Base-by-base conservation (phyloP, 2,329 filamentous ascomycete genomes). In the Alternaria solani region DNA sequence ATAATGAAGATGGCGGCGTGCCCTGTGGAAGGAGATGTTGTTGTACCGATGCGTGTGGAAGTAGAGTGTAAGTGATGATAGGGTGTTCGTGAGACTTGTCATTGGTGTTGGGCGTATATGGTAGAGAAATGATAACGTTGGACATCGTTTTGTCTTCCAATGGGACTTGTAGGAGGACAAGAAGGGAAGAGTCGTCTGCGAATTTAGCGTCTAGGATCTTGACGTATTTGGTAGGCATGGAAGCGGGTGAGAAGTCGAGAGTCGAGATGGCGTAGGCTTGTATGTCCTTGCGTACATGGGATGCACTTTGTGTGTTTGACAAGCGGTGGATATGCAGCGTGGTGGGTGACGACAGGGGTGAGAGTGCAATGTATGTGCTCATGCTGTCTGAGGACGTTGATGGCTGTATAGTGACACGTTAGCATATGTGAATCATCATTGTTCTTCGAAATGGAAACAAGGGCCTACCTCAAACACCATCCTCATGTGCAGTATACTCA, bases 141-240 rank as follows among this genome's bases (percentile, higher is more conserved):
- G 32, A 49, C 23, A n/a, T 9, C 4, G 32, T 26, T 49, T 36
- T n/a, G 1, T 42, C 20, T 4, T 25, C 16, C 5, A 28, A 3
- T 39, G 36, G 16, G 30, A 20, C 71, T 67, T 67, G 71, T 77
- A 84, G 86, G 2, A 93, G 82, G 1, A 91, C 66, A 54, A 93
- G 81, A 2, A 93, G 74, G 0, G 80, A 82, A 12, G 83, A 77
- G 56, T 90, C 86, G 67, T 90, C 84, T 43, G 91, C 83, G 69
- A 93, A 92, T 71, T 89, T 89, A 14, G 90, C 75, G 72, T 93
- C 89, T 20, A 87, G 75, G 16, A 89, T 77, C n/a, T 75, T 79
- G 18, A 87, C 75, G n/a, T 89, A 76, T n/a, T 75, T 78, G 23
- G 61, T 49, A 6, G 78, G 75, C 1, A 23, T 30, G 1, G 58